Conservation (phyloP, 192 early-diverging fungal genomes). For the Martensiomyces pterosporus region DNA sequence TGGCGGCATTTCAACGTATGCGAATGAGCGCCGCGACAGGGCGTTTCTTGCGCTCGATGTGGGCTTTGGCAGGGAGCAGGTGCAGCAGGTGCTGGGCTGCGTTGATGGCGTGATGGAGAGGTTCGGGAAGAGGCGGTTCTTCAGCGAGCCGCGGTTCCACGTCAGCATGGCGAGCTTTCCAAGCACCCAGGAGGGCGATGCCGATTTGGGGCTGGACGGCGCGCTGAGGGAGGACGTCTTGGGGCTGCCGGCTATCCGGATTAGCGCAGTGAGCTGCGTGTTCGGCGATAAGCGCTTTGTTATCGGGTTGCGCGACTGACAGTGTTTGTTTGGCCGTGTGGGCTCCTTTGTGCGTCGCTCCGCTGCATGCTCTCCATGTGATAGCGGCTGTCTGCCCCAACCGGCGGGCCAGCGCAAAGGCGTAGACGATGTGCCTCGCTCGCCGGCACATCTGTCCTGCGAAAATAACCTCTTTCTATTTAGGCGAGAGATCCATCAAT, state of each 20-base stretch:
- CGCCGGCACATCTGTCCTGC: too few species aligned
- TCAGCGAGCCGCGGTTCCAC: slow-evolving; percentile 37
- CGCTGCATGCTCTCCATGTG: slow-evolving; percentile 1
- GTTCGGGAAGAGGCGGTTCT: slow-evolving; percentile 36
- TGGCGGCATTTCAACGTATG: slow-evolving; percentile 13
- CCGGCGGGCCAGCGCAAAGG: too few species aligned
- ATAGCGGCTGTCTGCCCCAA: too few species aligned
- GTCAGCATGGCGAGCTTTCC: slow-evolving; percentile 33
- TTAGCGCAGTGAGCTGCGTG: slow-evolving; percentile 31
- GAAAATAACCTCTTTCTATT: too few species aligned
- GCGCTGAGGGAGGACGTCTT: background rate
- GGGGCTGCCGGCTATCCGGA: slow-evolving; percentile 27
- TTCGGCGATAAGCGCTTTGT: slow-evolving; percentile 31
- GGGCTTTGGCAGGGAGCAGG: slow-evolving; percentile 11
- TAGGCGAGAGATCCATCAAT: too few species aligned
- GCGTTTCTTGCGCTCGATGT: slow-evolving; percentile 40
- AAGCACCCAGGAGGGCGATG: background rate
- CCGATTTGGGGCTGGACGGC: background rate
- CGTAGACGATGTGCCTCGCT: too few species aligned
- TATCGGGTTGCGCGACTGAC: slow-evolving; percentile 17
- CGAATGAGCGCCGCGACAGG: slow-evolving; percentile 28
- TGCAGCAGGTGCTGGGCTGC: slow-evolving; percentile 13
- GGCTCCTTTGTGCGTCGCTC: background rate
- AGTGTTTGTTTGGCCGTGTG: background rate
- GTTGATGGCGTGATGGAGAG: slow-evolving; percentile 38